These are phyloP conservation scores for Panaeolus papilionaceus DNA, from an alignment of 768 basidiomycete genomes.

Conservation along the genomic window DNA sequence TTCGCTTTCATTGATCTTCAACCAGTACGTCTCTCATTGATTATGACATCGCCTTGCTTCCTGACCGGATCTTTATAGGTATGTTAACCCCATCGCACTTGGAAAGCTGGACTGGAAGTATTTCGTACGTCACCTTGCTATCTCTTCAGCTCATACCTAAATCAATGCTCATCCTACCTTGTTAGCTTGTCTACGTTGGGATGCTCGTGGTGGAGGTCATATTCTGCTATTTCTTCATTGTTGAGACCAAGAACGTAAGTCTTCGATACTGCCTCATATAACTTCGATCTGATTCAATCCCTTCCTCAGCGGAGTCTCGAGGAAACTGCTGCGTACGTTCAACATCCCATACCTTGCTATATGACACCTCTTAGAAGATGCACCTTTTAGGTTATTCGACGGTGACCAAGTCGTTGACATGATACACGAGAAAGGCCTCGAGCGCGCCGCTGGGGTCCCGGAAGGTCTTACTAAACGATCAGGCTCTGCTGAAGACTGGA, in stretches of 20 bases:
- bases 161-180: slow-evolving; percentile 33
- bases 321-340: slow-evolving; percentile 6
- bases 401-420: background rate
- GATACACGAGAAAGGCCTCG: slow-evolving; percentile 9
- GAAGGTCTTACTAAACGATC: background rate
- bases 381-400: background rate
- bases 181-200: slow-evolving; percentile 76
- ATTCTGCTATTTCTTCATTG: slow-evolving; percentile 69
- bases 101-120: slow-evolving; percentile 32
- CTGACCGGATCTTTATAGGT: slow-evolving; percentile 29
- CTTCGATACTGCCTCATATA: slow-evolving; percentile 47
- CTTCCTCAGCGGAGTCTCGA: background rate
- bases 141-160: background rate
- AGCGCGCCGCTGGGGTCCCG: slow-evolving; percentile 3
- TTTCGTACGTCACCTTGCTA: slow-evolving; percentile 10
- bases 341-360: background rate
- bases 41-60: background rate
- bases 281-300: background rate
- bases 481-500: background rate
- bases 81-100: slow-evolving; percentile 84
- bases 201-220: slow-evolving; percentile 72
- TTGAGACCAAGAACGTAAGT: slow-evolving; percentile 76
- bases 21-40: slow-evolving; percentile 47
- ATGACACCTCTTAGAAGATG: background rate
- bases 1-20: slow-evolving; percentile 84